Evolutionary conservation across 2,329 filamentous ascomycete species (phyloP).

Genomic region (Aureobasidium zeae): DNA sequence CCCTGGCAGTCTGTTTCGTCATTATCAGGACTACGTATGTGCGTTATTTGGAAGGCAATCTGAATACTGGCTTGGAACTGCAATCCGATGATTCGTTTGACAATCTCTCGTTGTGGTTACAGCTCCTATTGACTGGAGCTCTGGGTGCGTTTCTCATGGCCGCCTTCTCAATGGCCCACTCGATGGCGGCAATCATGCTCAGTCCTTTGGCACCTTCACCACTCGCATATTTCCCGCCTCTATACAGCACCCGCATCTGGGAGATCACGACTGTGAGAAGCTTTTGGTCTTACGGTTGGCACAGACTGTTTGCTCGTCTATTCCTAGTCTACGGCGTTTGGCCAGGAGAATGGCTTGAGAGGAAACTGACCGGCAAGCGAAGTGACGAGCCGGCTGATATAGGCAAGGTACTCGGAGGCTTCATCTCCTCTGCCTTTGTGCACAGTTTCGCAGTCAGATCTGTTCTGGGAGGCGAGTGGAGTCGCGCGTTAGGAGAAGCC

Average conservation of each 20-base stretch:
- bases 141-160: slow-evolving; percentile 38
- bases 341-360: slow-evolving; percentile 37
- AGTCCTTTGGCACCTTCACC: slow-evolving; percentile 33
- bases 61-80: slow-evolving; percentile 11
- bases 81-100: slow-evolving; percentile 26
- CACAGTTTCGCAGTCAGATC: slow-evolving; percentile 35
- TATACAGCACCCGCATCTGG: slow-evolving; percentile 36
- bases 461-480: slow-evolving; percentile 32
- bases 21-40: slow-evolving; percentile 30
- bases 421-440: slow-evolving; percentile 34
- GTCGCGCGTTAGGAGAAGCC: slow-evolving; percentile 25
- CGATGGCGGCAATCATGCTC: slow-evolving; percentile 33
- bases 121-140: slow-evolving; percentile 32
- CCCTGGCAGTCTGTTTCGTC: slow-evolving; percentile 30
- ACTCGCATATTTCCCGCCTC: slow-evolving; percentile 37
- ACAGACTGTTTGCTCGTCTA: slow-evolving; percentile 36
- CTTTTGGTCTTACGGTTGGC: slow-evolving; percentile 40
- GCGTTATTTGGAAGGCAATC: slow-evolving; percentile 20
- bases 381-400: slow-evolving; percentile 31
- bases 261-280: slow-evolving; percentile 31
- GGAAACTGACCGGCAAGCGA: slow-evolving; percentile 31
- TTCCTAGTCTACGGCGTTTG: slow-evolving; percentile 39
- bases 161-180: slow-evolving; percentile 36
- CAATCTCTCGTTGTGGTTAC: slow-evolving; percentile 27
- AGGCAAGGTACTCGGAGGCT: slow-evolving; percentile 37